Evolutionary conservation across 768 basidiomycete species (phyloP).

Genomic region (Rhizopogon vesiculosus): DNA sequence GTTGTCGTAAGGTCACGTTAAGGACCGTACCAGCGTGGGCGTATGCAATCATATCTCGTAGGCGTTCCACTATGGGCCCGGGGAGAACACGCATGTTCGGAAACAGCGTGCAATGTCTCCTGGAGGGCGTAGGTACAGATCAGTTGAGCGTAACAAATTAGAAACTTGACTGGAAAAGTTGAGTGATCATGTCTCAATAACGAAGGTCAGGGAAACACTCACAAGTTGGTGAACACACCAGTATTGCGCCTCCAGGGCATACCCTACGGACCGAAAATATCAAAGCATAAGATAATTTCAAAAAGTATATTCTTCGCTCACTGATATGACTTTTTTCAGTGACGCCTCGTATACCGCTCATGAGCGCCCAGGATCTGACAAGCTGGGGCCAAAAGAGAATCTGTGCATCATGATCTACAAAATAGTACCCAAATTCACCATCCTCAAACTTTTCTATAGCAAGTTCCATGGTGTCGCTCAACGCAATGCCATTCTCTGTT

Average conservation of each 20-base stretch:
- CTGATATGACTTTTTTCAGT: conserved; percentile 6
- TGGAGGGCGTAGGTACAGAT: not conserved
- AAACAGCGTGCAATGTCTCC: conserved; percentile 21
- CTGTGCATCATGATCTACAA: conserved; percentile 37
- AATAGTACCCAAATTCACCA: conserved; percentile 33
- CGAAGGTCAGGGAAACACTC: not conserved
- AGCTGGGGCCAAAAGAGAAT: conserved; percentile 41
- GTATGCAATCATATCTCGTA: conserved; percentile 6
- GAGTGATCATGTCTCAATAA: not conserved
- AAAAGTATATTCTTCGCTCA: not conserved
- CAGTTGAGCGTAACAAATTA: not conserved
- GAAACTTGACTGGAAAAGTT: not conserved
- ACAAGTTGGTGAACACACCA: not conserved
- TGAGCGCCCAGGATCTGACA: conserved; percentile 26
- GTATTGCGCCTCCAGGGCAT: conserved; percentile 1
- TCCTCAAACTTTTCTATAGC: not conserved
- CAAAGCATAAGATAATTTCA: not conserved
- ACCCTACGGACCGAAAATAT: not conserved
- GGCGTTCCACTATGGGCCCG: not conserved
- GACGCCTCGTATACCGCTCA: conserved; percentile 26
- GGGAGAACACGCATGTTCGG: conserved; percentile 4
- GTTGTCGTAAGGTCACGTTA: not conserved
- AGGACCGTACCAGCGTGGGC: conserved; percentile 3
- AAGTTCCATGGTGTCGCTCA: not conserved
- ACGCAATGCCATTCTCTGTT: not conserved